Percentiles rank a stretch among this genome's conserved stretches.
These are phyloP conservation scores for Acanthamoeba culbertsoni DNA, from an alignment of 208 protist genomes.

Conservation along the genomic window DNA sequence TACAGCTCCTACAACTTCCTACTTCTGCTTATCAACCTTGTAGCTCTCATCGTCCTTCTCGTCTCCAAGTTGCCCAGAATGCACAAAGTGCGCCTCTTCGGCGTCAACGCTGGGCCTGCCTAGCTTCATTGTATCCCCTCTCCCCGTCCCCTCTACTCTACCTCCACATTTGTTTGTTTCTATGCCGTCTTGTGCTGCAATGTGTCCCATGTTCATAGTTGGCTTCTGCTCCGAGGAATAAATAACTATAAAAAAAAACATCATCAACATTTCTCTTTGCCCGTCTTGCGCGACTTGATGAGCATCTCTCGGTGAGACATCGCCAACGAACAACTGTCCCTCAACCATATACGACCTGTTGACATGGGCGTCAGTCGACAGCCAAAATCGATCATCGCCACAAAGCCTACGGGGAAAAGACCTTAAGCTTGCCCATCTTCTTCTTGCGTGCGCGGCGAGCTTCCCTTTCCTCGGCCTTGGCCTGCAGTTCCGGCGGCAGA, in stretches of 20 bases:
- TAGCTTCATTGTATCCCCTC: not conserved
- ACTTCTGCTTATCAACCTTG: slow-evolving; percentile 50
- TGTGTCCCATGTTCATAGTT: not conserved
- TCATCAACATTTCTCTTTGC: no score
- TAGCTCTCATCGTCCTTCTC: slow-evolving; percentile 42
- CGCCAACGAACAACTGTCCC: no score
- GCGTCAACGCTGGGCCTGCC: not conserved
- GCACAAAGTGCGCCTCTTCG: slow-evolving; percentile 57
- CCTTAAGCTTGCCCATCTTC: slow-evolving; percentile 44
- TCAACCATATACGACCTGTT: not conserved
- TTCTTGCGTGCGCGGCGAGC: slow-evolving; percentile 9
- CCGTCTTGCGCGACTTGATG: no score
- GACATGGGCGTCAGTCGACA: not conserved
- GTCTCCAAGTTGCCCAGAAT: slow-evolving; percentile 65
- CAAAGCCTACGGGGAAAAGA: not conserved
- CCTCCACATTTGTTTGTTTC: not conserved
- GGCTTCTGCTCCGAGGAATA: no score
- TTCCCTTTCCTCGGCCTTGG: not conserved
- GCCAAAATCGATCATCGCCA: not conserved
- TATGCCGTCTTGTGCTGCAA: not conserved
- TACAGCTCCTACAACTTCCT: slow-evolving; percentile 26
- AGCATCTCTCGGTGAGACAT: no score
- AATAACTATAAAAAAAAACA: no score
- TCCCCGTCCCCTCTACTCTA: not conserved
- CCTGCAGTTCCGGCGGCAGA: not conserved